These are phyloP conservation scores for Paracamarosporium sp. DNA, from an alignment of 2,329 filamentous ascomycete genomes.

Conservation along the genomic window DNA sequence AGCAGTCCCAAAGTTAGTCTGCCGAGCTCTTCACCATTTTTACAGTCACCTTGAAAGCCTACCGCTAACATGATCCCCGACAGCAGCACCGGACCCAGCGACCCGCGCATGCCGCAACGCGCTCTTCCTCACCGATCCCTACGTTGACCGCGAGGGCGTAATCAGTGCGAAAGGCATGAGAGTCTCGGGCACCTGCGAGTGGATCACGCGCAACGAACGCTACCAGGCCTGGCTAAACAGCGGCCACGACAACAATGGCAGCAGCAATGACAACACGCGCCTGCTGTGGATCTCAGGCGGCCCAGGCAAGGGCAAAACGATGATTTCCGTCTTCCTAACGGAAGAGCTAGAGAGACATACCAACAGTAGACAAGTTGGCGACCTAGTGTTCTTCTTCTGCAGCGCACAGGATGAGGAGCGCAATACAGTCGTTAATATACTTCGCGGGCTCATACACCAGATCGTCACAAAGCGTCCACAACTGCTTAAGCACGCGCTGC, in stretches of 20 bases:
- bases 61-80: too few relatives aligned
- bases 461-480: conserved; percentile 19
- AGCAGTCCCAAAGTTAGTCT: too few relatives aligned
- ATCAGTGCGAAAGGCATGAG: conserved; percentile 16
- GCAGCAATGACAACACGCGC: too few relatives aligned
- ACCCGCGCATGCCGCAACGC: conserved; percentile 18
- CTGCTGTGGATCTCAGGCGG: conserved; percentile 36
- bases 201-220: conserved; percentile 24
- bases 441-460: conserved; percentile 34
- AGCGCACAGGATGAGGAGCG: conserved; percentile 28
- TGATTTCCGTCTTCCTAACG: conserved; percentile 37
- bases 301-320: conserved; percentile 41
- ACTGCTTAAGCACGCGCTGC: conserved; percentile 19
- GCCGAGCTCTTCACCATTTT: too few relatives aligned
- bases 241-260: too few relatives aligned
- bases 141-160: conserved; percentile 15
- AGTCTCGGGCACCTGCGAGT: conserved; percentile 31
- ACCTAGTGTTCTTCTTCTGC: conserved; percentile 33
- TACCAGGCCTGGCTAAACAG: conserved; percentile 21
- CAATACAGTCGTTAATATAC: conserved; percentile 27
- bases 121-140: conserved; percentile 18
- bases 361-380: background rate
- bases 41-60: too few relatives aligned
- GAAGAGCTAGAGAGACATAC: conserved; percentile 24
- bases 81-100: too few relatives aligned